Evolutionary conservation across 2,329 filamentous ascomycete genomes (phyloP), one percentile per base, ranked within the genome.

Genomic region (Bisporella sp.): DNA sequence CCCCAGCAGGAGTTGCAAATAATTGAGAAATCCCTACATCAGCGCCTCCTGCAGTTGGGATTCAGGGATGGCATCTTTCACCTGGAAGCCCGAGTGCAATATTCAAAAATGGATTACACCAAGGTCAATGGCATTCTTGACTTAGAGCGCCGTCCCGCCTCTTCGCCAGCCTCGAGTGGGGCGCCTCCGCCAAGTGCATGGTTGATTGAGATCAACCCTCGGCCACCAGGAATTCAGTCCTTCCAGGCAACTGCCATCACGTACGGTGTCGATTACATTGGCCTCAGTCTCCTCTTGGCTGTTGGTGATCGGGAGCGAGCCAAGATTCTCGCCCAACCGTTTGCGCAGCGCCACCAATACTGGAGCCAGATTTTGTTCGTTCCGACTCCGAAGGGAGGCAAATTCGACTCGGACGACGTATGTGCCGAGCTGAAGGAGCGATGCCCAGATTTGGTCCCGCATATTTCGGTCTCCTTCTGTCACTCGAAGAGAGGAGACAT

Each of bases 161-260:
- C 29, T 12, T 8, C 21, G 30, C 30, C 30, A 48, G 28, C 46
- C 32, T 4, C 29, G 31, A 21, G 21, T 3, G 3, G 21, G 21
- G 21, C 3, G 21, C 3, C 21, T 21, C 21, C 2, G 3, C 42
- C 53, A 46, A 50, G 30, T 40, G 53, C 47, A 45, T 59, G 43
- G 39, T 46, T 64, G 7, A 57, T 62, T 31, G 63, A 66, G 45
- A 55, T 66, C 40, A 66, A 66, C 46, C 45, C 57, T n/a, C 56
- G 63, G 2, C 54, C 56, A 1, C 59, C 63, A 4, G 63, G 63
- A 4, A 43, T 49, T 29, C 35, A 44, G 21, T 53, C 35, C 5
- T 37, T 46, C 7, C 41, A 37, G 5, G 55, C 56, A 21, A 41
- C 49, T 8, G 35, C 37, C 6, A 37, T 48, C 13, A 53, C 53